phyloP scores from a whole-genome alignment of 257 asterid genomes.

The Solanum chilense region DNA sequence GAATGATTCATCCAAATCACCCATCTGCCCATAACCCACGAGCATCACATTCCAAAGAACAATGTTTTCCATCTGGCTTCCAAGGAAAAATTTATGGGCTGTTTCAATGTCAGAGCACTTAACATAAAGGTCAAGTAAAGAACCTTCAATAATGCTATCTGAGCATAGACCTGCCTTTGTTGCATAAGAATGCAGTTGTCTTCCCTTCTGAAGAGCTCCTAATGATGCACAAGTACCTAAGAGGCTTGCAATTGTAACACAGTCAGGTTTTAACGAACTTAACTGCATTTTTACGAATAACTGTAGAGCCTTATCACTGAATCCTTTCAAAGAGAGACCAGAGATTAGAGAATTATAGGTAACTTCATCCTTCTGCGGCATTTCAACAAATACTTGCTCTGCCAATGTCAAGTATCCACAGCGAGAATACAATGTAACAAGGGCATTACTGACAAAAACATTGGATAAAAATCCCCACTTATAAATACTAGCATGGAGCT shows the following conservation, averaged over 20 bases:
- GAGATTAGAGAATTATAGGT: constrained; percentile 76
- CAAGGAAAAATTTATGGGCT: constrained; percentile 48
- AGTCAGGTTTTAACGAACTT: constrained; percentile 50
- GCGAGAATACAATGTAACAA: constrained; percentile 60
- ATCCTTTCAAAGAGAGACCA: constrained; percentile 57
- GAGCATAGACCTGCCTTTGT: constrained; percentile 64
- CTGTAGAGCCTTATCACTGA: constrained; percentile 40
- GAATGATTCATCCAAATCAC: constrained; percentile 53
- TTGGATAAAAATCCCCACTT: constrained; percentile 70
- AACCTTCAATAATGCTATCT: constrained; percentile 74
- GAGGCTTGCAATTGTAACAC: constrained; percentile 72
- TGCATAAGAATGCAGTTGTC: constrained; percentile 64
- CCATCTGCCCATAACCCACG: constrained; percentile 77
- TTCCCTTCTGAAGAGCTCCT: constrained; percentile 59
- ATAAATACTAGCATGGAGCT: constrained; percentile 55
- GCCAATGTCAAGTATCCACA: constrained; percentile 34
- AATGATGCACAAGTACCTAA: constrained; percentile 48
- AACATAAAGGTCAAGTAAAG: constrained; percentile 74
- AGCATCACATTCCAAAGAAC: constrained; percentile 92
- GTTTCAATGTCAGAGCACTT: constrained; percentile 62
- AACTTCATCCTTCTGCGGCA: constrained; percentile 47
- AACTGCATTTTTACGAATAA: constrained; percentile 54
- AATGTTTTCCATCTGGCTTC: constrained; percentile 44
- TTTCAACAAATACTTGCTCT: constrained; percentile 51
- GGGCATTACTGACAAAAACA: constrained; percentile 74